These are phyloP conservation scores for Rubia yunnanensis DNA, from an alignment of 257 asterid genomes.

Conservation along the genomic window DNA sequence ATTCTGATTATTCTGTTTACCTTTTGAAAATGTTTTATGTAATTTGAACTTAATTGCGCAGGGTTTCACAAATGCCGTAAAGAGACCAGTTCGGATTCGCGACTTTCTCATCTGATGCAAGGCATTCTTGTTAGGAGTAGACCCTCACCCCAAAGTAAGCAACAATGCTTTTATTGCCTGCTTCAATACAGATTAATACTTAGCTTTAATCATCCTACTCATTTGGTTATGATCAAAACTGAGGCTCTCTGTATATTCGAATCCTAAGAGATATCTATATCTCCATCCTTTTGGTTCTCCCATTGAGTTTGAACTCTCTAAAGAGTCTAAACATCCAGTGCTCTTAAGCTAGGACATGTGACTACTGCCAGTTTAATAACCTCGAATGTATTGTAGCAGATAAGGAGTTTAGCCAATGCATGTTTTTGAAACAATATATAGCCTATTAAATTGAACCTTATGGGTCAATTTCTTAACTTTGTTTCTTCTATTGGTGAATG, in stretches of 20 bases:
- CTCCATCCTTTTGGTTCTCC: neutral
- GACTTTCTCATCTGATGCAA: conserved; percentile 53
- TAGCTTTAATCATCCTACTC: neutral
- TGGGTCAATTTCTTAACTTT: neutral
- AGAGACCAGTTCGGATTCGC: conserved; percentile 75
- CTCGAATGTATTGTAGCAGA: neutral
- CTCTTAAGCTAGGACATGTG: neutral
- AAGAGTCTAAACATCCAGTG: neutral
- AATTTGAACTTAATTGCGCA: conserved; percentile 19
- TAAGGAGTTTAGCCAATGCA: neutral
- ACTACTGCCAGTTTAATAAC: neutral
- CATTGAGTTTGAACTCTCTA: neutral
- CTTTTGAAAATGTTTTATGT: neutral
- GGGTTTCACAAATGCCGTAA: conserved; percentile 98
- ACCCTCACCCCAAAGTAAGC: neutral
- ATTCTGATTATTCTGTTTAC: neutral
- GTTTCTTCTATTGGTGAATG: neutral
- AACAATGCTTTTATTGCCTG: neutral
- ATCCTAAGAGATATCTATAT: neutral
- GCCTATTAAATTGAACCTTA: neutral
- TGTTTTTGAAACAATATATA: neutral
- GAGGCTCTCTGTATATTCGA: neutral
- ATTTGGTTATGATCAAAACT: neutral
- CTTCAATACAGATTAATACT: neutral
- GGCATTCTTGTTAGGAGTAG: neutral